Base-by-base conservation (phyloP, 192 early-diverging fungal genomes). In the Coemansia sp. region DNA sequence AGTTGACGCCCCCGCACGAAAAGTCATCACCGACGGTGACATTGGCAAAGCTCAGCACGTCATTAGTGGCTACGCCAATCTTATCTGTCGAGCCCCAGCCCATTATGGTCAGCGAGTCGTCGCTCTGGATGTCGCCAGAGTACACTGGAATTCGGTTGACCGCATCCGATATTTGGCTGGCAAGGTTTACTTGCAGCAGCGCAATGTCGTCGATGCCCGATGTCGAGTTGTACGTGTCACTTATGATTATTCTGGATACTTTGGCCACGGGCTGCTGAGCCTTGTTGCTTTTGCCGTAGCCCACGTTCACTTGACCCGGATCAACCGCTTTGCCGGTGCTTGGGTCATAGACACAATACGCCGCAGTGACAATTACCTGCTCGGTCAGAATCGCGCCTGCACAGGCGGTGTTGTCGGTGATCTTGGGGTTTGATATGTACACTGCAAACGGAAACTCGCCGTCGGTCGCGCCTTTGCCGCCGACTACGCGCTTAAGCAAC, bases 301-400 rank as follows among this genome's bases (percentile, higher is more conserved):
- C 69, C 45, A 71, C 49, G 12, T 21, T 71, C 10, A 71, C 43
- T 14, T 47, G 51, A n/a, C 56, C 45, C 15, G 47, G 44, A 17
- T 63, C 60, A 11, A 71, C 62, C 3, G 68, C 23, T 26, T 60
- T 53, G 2, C 28, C 32, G 9, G 58, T 50, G 23, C 28, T 35
- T 9, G 48, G 10, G 44, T 65, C 49, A 44, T 65, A 64, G 10
- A 72, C 45, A 23, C 69, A 72, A 27, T 64, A 64, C 9, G 69
- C 69, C 22, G 69, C 44, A 28, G 69, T 72, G 11, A 72, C 61
- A 17, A 72, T 43, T 28, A 72, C 53, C 23, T 72, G 69, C 43
- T 72, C 62, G 5, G 69, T 72, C 27, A 72, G 47, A 28, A 72
- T 72, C 12, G 69, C 69, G 27, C 69, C 69, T 14, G 69, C 69